Percentiles rank a stretch among this genome's conserved stretches.
Evolutionary conservation across 129 eudicot species (phyloP).

Genomic region (Lactuca sativa): DNA sequence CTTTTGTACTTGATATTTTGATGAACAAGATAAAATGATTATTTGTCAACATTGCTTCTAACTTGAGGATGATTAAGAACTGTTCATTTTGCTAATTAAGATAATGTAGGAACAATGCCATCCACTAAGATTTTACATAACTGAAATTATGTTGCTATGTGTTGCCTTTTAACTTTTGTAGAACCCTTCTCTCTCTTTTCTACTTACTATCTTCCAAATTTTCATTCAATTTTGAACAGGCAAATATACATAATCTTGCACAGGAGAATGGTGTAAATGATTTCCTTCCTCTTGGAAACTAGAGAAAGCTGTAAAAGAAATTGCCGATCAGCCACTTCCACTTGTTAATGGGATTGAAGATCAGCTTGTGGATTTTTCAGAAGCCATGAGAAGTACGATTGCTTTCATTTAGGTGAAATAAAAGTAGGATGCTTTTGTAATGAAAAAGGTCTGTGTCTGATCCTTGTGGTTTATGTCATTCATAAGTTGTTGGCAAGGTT

Average conservation of each 20-base stretch:
- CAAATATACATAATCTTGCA: too few species aligned
- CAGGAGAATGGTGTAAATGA: too few species aligned
- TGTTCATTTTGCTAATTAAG: neutral
- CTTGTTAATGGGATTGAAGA: conserved; percentile 58
- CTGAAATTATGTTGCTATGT: neutral
- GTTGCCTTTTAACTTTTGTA: too few species aligned
- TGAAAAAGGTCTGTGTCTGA: too few species aligned
- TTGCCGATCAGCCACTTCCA: conserved; percentile 37
- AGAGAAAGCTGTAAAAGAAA: conserved; percentile 24
- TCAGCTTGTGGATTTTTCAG: conserved; percentile 73
- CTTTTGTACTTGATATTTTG: neutral
- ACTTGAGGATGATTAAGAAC: neutral
- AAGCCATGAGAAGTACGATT: conserved; percentile 50
- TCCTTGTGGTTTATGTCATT: too few species aligned
- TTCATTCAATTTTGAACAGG: neutral
- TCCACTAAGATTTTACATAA: neutral
- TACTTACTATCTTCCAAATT: too few species aligned
- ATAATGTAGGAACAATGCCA: neutral
- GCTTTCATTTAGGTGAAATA: too few species aligned
- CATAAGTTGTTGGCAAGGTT: too few species aligned
- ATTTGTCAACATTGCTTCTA: neutral
- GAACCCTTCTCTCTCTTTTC: too few species aligned
- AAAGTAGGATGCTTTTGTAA: too few species aligned
- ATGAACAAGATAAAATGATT: neutral
- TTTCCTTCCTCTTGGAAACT: too few species aligned